Evolutionary conservation across 306 rosid genomes (phyloP).

Genomic region (Corylus heterophylla): DNA sequence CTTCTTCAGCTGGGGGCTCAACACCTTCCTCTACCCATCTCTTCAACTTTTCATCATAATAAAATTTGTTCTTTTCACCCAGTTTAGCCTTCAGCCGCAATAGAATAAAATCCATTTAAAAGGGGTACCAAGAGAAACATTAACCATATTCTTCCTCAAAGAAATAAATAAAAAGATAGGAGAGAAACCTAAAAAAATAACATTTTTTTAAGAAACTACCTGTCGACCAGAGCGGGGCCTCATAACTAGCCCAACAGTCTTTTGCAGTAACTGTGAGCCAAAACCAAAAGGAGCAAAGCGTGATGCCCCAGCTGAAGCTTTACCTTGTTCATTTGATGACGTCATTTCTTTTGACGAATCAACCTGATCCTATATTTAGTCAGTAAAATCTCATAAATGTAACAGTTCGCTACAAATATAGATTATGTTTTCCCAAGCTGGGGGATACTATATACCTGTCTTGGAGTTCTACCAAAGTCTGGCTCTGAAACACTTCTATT

Average conservation of each 20-base stretch:
- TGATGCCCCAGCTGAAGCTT: slow-evolving; percentile 56
- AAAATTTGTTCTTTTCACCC: slow-evolving; percentile 85
- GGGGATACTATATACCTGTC: slow-evolving; percentile 58
- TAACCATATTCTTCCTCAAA: neutral
- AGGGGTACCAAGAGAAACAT: slow-evolving; percentile 23
- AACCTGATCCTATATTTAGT: slow-evolving; percentile 28
- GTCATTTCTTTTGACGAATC: slow-evolving; percentile 50
- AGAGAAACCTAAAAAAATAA: slow-evolving; percentile 7
- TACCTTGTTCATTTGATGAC: slow-evolving; percentile 55
- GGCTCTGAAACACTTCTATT: slow-evolving; percentile 97
- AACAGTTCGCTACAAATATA: too few species aligned
- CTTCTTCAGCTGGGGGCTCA: slow-evolving; percentile 71
- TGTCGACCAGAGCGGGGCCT: slow-evolving; percentile 72
- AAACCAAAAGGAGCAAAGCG: slow-evolving; percentile 80
- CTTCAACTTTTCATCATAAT: slow-evolving; percentile 85
- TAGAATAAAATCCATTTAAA: slow-evolving; percentile 28
- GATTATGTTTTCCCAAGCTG: neutral
- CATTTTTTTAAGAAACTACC: slow-evolving; percentile 42
- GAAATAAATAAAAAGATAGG: neutral
- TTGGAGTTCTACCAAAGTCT: slow-evolving; percentile 77
- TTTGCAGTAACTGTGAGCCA: slow-evolving; percentile 74
- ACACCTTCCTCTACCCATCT: slow-evolving; percentile 94
- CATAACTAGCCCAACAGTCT: slow-evolving; percentile 73
- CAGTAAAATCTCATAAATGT: slow-evolving; percentile 25
- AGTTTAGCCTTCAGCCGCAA: slow-evolving; percentile 69